Evolutionary conservation across 2,329 filamentous ascomycete genomes (phyloP).

Genomic region (Ophiostoma fasciatum): DNA sequence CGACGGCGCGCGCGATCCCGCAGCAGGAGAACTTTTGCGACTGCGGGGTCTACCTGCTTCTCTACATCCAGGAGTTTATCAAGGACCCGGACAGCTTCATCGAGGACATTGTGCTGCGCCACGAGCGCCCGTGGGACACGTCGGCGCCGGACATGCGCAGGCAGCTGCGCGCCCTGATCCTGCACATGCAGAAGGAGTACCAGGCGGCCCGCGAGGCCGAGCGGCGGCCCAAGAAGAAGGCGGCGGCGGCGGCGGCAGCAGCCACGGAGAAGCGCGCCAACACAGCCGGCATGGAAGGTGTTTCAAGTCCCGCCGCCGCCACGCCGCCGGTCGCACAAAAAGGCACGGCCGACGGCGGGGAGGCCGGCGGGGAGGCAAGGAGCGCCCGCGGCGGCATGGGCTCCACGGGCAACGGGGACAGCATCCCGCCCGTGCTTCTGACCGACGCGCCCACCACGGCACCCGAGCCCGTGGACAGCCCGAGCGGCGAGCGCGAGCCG

Average conservation of each 20-base stretch:
- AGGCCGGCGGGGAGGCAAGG: no score
- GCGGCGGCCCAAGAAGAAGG: constrained; percentile 13
- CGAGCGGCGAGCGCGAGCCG: neutral
- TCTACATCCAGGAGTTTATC: constrained; percentile 73
- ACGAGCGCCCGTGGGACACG: constrained; percentile 37
- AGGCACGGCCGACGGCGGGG: no score
- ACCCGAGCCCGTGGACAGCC: no score
- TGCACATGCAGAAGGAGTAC: constrained; percentile 46
- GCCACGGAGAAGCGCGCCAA: neutral
- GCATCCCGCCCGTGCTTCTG: no score
- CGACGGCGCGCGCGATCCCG: constrained; percentile 63
- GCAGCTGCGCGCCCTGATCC: constrained; percentile 51
- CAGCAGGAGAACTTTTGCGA: constrained; percentile 74
- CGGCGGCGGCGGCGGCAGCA: neutral
- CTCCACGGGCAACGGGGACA: no score
- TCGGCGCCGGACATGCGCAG: constrained; percentile 44
- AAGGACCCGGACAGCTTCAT: constrained; percentile 58
- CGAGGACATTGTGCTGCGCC: constrained; percentile 46
- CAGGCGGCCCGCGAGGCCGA: constrained; percentile 26
- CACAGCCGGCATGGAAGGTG: no score
- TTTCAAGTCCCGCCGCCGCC: neutral
- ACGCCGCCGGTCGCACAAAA: no score
- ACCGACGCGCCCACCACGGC: no score
- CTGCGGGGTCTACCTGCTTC: constrained; percentile 76
- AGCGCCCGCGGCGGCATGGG: no score